These are phyloP conservation scores for Aciculosporium take DNA, from an alignment of 2,329 filamentous ascomycete species.

Conservation along the genomic window DNA sequence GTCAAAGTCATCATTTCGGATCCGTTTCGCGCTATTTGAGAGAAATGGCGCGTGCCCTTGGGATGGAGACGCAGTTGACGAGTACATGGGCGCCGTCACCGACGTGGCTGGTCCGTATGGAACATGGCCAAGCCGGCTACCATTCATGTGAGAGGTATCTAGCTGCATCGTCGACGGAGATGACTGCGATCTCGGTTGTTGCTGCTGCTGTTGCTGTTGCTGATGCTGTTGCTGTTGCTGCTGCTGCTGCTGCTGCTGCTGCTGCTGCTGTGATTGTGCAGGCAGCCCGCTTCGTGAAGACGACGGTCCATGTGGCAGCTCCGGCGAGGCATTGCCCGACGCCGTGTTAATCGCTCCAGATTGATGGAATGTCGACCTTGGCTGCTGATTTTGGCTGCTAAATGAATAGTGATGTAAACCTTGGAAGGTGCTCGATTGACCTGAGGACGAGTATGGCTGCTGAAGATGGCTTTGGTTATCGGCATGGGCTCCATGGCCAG, in stretches of 20 bases:
- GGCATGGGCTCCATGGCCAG: constrained; percentile 48
- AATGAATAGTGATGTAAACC: constrained; percentile 6
- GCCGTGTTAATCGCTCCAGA: constrained; percentile 21
- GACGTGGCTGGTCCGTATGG: constrained; percentile 37
- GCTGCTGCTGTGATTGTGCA: constrained; percentile 23
- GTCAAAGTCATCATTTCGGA: constrained; percentile 45
- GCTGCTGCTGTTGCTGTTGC: not conserved
- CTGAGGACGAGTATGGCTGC: constrained; percentile 44
- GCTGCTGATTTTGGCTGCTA: constrained; percentile 15
- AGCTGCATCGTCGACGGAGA: constrained; percentile 35
- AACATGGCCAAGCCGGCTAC: constrained; percentile 35
- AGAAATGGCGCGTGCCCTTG: constrained; percentile 19
- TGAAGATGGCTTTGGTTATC: constrained; percentile 49
- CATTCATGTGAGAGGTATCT: constrained; percentile 39
- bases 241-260: not conserved
- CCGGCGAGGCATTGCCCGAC: constrained; percentile 30
- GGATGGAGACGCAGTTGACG: constrained; percentile 30
- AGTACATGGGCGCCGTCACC: constrained; percentile 38
- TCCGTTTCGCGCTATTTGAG: constrained; percentile 31
- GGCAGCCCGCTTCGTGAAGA: constrained; percentile 20
- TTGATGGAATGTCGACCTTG: constrained; percentile 34
- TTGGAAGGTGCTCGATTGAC: constrained; percentile 15
- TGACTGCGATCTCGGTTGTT: constrained; percentile 12
- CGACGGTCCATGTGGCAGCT: constrained; percentile 22
- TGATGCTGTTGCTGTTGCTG: not conserved